phyloP scores from a whole-genome alignment of 768 basidiomycete genomes.

The Auricularia heimuer region DNA sequence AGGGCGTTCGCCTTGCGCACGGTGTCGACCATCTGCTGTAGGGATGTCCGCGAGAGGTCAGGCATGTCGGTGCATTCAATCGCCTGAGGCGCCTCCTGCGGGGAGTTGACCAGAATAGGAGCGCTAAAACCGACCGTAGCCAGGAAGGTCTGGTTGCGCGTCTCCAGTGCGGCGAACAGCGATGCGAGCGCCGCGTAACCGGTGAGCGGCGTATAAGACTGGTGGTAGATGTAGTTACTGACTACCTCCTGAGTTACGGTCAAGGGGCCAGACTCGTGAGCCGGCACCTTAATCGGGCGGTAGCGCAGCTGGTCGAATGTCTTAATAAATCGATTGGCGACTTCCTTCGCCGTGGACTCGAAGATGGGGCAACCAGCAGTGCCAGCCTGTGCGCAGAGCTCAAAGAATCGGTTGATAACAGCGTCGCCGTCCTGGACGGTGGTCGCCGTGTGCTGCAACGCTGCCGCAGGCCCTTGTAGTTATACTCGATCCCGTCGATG shows the following conservation, averaged over 20 bases:
- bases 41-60: not conserved
- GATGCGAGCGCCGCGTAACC: not conserved
- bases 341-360: not conserved
- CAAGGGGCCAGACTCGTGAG: not conserved
- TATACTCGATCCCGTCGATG: conserved; percentile 3
- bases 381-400: conserved; percentile 2
- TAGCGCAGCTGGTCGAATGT: not conserved
- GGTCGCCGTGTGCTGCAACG: not conserved
- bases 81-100: not conserved
- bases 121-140: not conserved
- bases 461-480: not conserved
- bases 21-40: not conserved
- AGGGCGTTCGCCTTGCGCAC: not conserved
- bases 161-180: not conserved
- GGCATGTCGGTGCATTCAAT: not conserved
- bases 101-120: not conserved
- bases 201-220: not conserved
- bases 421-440: conserved; percentile 3
- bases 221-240: not conserved
- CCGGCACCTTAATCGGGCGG: not conserved
- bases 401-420: not conserved
- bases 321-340: not conserved
- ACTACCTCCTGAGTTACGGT: not conserved
- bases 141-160: not conserved
- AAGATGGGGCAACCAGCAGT: not conserved